Conservation (phyloP, 2,329 filamentous ascomycete species). For the Beauveria caledonica region DNA sequence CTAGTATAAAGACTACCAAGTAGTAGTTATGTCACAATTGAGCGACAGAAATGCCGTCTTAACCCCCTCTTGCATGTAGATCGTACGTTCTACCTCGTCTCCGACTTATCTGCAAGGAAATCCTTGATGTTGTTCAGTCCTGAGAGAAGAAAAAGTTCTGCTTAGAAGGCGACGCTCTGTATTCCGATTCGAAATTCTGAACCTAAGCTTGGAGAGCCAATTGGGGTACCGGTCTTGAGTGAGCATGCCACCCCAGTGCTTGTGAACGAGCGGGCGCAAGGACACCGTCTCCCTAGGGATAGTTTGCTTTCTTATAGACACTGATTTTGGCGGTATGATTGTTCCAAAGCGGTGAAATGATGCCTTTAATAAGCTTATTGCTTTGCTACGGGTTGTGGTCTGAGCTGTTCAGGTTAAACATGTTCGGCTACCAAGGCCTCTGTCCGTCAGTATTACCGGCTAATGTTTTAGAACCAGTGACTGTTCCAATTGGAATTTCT, state of each 20-base stretch:
- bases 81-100: constrained; percentile 20
- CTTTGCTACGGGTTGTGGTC: not conserved
- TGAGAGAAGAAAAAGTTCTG: constrained; percentile 16
- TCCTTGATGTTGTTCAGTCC: constrained; percentile 14
- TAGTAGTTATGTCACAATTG: too few relatives aligned
- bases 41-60: constrained; percentile 25
- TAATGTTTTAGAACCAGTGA: constrained; percentile 34
- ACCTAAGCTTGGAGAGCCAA: constrained; percentile 14
- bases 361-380: constrained; percentile 14
- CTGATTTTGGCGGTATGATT: constrained; percentile 18
- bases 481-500: constrained; percentile 30
- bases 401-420: constrained; percentile 13
- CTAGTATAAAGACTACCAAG: too few relatives aligned
- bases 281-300: constrained; percentile 18
- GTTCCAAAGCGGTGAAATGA: constrained; percentile 19
- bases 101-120: constrained; percentile 14
- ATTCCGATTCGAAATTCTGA: constrained; percentile 16
- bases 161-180: constrained; percentile 14
- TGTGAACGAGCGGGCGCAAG: constrained; percentile 17
- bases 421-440: constrained; percentile 16
- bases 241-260: constrained; percentile 20
- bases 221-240: constrained; percentile 8
- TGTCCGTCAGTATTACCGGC: constrained; percentile 19
- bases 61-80: constrained; percentile 27
- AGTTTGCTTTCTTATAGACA: constrained; percentile 18